Base-by-base conservation (phyloP, 129 eudicot species). In the Helianthus annuus region DNA sequence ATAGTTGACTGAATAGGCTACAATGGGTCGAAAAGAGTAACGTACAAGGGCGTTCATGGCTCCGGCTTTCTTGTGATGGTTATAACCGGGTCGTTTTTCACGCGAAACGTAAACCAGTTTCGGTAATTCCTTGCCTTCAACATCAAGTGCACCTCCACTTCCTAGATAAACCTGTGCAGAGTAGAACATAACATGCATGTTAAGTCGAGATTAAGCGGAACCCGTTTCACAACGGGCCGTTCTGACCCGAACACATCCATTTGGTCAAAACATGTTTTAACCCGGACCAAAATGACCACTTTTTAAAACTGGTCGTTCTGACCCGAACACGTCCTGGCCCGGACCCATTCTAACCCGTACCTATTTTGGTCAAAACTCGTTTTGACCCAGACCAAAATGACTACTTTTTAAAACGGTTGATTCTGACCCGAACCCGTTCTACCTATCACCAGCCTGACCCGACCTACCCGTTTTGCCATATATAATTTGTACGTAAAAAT, bases 1-100 rank as follows among this genome's bases (percentile, higher is more conserved):
- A 36, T 17, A 42, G 10, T 42, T 42, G 46, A 42, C 46, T 1
- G 46, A 9, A 68, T 8, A 15, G 12, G 2, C 27, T 60, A 32
- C 7, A 68, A 68, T 49, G 42, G 5, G 29, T 49, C 0, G 61
- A 51, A 49, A 48, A 51, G 7, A 1, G 48, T 49, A 40, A 7
- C 89, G 83, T 70, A 92, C 98, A 63, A 93, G 74, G 44, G 98
- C 97, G 45, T 89, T 93, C 98, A 87, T 87, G 56, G 98, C 98
- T 53, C 98, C 98, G 27, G 98, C 98, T 76, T 93, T 93, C 86
- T 93, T 93, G 79, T 93, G 98, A 77, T 93, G 98, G 46, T 87
- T 83, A 79, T 93, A 93, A 71, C 98, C 98, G 1, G 98, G 98
- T 17, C 95, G 86, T 74, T 89, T 92, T 82, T 92, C 98, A 85